Evolutionary conservation across 2,329 filamentous ascomycete genomes (phyloP).

Genomic region (Trichophyton verrucosum): DNA sequence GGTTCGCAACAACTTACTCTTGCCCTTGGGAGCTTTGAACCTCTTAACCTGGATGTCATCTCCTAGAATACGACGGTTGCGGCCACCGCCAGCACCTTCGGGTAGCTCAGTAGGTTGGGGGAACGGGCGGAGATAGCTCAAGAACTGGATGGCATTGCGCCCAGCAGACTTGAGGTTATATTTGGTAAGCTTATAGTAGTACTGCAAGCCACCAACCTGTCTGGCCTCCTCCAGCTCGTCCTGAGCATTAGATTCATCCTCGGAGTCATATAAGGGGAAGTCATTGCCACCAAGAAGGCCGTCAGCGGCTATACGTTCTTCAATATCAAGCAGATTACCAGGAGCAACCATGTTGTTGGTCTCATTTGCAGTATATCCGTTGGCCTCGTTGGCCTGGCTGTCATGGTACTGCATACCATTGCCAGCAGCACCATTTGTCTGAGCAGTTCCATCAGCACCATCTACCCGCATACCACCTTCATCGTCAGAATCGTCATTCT

Average conservation of each 20-base stretch:
- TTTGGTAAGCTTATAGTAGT: conserved; percentile 50
- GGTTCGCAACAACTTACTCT: conserved; percentile 28
- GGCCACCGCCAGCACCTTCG: conserved; percentile 24
- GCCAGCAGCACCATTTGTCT: conserved; percentile 27
- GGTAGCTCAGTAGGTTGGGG: conserved; percentile 36
- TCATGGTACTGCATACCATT: conserved; percentile 39
- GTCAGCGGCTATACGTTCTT: conserved; percentile 64
- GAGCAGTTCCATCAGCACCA: conserved; percentile 7
- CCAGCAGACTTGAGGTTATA: conserved; percentile 40
- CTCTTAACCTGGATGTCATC: conserved; percentile 35
- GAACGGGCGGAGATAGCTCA: conserved; percentile 44
- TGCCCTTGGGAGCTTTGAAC: conserved; percentile 48
- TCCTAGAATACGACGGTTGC: conserved; percentile 29
- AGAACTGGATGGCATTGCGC: conserved; percentile 31
- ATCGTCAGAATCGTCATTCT: conserved; percentile 58
- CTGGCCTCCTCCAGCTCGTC: conserved; percentile 68
- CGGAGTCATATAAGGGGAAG: conserved; percentile 82
- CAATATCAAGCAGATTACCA: conserved; percentile 53
- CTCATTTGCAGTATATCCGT: conserved; percentile 33
- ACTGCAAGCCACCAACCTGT: conserved; percentile 62
- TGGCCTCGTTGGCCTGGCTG: conserved; percentile 39
- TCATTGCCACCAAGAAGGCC: conserved; percentile 51
- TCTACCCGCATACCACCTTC: conserved; percentile 33
- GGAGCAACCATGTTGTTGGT: conserved; percentile 37
- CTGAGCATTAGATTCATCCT: conserved; percentile 64